phyloP scores from a whole-genome alignment of 768 basidiomycete genomes.

The Coprinellus aureogranulatus region DNA sequence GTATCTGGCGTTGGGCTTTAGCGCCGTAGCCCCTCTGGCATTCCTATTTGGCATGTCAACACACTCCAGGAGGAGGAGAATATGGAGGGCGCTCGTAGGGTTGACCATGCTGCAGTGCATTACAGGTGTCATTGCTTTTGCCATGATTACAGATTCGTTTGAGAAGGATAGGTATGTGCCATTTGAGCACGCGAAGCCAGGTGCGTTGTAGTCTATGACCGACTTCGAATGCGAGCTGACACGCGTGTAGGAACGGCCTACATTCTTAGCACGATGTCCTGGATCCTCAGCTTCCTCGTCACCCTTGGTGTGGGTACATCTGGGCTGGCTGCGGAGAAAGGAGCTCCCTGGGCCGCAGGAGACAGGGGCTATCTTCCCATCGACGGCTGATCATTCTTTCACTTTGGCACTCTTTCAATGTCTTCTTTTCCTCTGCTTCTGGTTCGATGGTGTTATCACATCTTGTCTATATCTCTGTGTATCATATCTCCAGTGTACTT shows the following conservation, averaged over 20 bases:
- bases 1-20: constrained; percentile 66
- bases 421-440: too few species aligned
- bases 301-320: constrained; percentile 56
- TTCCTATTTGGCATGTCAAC: constrained; percentile 71
- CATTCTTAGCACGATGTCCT: constrained; percentile 56
- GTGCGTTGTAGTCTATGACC: constrained; percentile 34
- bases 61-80: constrained; percentile 67
- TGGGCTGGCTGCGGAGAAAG: constrained; percentile 59
- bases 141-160: constrained; percentile 62
- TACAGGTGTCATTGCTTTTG: constrained; percentile 44
- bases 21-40: constrained; percentile 52
- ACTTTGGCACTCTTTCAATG: background rate
- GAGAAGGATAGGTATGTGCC: constrained; percentile 40
- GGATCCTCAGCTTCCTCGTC: constrained; percentile 56
- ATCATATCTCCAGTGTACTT: background rate
- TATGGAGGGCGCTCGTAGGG: constrained; percentile 73
- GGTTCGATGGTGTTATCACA: too few species aligned
- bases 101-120: constrained; percentile 62
- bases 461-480: background rate
- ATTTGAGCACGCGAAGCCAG: constrained; percentile 59
- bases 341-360: constrained; percentile 74
- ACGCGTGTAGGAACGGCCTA: constrained; percentile 53
- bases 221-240: background rate
- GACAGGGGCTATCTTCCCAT: constrained; percentile 61
- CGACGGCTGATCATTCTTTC: background rate